Evolutionary conservation across 176 grass and related monocot species (phyloP), one percentile per base, ranked within the genome.

Genomic region (Eragrostis curvula): DNA sequence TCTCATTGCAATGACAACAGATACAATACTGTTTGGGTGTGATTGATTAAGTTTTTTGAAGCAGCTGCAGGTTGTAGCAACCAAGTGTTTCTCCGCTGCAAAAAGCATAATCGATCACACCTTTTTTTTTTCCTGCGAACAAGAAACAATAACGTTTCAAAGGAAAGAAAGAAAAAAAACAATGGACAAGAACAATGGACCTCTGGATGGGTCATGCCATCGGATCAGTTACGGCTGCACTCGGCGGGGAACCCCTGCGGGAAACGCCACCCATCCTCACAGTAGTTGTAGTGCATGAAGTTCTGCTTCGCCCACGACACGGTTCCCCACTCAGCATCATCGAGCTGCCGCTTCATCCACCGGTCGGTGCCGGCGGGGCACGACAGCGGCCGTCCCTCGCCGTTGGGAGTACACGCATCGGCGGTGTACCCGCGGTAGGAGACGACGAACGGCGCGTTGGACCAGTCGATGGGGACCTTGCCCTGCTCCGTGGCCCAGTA

Each of bases 401-500:
- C 79, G 45, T 9, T 11, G 12, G 80, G 62, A 1, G 21, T 74
- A 53, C 93, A 95, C 18, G 70, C 93, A 50, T 92, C 71, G 45
- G 81, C 81, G 58, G 49, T 2, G 85, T 90, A 95, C 0, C 51
- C 65, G 0, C 71, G 15, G 82, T 95, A 95, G 5, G 70, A 69
- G 16, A 89, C 93, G 8, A 88, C 79, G 65, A 92, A 95, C 0
- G 93, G 93, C 18, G 59, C 71, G 65, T 21, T 3, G 45, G 15
- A 14, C 93, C 93, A 95, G 81, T 95, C 85, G 16, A 91, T 83
- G 44, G 90, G 86, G 15, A 92, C 93, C 64, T 77, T 46, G 36
- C 90, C 93, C 24, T 91, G 82, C 66, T 80, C 64, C 67, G 93
- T 95, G 0, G 93, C 93, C 93, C 93, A 95, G 81, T 64, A 89